These are phyloP conservation scores for Mycosphaerella arachidis DNA, from an alignment of 2,329 filamentous ascomycete species.

Conservation along the genomic window DNA sequence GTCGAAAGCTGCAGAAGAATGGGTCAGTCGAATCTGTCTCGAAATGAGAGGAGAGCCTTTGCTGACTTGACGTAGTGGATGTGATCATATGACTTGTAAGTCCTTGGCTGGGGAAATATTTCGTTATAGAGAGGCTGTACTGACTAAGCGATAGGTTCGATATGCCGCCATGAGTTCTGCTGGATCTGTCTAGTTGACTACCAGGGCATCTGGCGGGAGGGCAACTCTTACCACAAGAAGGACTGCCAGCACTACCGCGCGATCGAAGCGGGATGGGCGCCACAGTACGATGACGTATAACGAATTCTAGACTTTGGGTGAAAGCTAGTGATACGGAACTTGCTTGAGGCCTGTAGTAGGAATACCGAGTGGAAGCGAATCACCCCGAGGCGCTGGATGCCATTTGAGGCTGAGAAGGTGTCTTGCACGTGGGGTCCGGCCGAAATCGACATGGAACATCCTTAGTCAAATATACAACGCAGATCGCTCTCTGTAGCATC, in stretches of 20 bases:
- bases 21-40: constrained; percentile 6
- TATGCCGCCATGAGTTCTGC: constrained; percentile 24
- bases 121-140: background rate
- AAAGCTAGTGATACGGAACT: no score
- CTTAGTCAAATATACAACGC: no score
- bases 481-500: no score
- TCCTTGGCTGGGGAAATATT: background rate
- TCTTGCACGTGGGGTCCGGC: no score
- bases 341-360: no score
- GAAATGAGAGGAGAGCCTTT: background rate
- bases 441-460: no score
- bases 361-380: no score
- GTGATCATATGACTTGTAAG: constrained; percentile 24
- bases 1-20: constrained; percentile 21
- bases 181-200: constrained; percentile 20
- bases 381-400: no score
- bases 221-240: background rate
- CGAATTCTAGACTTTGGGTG: background rate
- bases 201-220: background rate
- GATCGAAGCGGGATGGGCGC: background rate
- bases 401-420: no score
- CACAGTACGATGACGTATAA: background rate
- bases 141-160: background rate
- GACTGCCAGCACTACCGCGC: background rate
- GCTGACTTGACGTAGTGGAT: constrained; percentile 18